Evolutionary conservation across 768 basidiomycete species (phyloP), one percentile per base, ranked within the genome.

Genomic region (Lentinula raphanica): DNA sequence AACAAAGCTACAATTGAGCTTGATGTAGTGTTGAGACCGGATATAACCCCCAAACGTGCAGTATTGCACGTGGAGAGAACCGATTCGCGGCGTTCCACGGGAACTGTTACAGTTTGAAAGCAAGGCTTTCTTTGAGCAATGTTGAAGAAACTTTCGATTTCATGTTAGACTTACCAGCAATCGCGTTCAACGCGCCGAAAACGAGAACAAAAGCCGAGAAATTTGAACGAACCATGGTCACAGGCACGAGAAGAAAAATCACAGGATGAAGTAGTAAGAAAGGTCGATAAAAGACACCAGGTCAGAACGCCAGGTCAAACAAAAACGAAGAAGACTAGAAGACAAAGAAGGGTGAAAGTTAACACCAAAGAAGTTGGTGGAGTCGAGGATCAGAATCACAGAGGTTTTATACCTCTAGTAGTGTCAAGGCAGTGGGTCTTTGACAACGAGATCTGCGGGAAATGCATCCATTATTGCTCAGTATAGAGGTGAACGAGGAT

Each of bases 31-130:
- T 62, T 64, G 28, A 69, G 69, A 27, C 59, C 59, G 19, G 58
- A 55, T 31, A 69, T 66, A 27, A 65, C 68, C 32, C 66, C 63
- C 27, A 65, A 51, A 25, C 68, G 67, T 39, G 67, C 65, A 19
- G 64, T 57, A 48, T 67, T 68, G 58, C 70, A 69, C 13, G 40
- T 46, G 54, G 46, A 58, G 59, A 62, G 35, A 59, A 21, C 23
- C 32, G 44, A 13, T 56, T 53, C 51, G 4, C 51, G 59, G 13
- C 36, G 42, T 25, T 54, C 48, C 11, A 54, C 44, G 7, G 61
- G 56, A 11, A 58, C 57, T 61, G 40, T 38, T n/a, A 35, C 11
- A 11, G 53, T 28, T n/a, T n/a, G n/a, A n/a, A n/a, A n/a, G n/a
- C n/a, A 44, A 46, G 2, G 12, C 21, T 49, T 2, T 12, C 4